A percentile compares a stretch with the other conserved stretches of the same genome.
Conservation (phyloP, 495 filamentous ascomycete genomes). For the Aspergillus funiculosus region DNA sequence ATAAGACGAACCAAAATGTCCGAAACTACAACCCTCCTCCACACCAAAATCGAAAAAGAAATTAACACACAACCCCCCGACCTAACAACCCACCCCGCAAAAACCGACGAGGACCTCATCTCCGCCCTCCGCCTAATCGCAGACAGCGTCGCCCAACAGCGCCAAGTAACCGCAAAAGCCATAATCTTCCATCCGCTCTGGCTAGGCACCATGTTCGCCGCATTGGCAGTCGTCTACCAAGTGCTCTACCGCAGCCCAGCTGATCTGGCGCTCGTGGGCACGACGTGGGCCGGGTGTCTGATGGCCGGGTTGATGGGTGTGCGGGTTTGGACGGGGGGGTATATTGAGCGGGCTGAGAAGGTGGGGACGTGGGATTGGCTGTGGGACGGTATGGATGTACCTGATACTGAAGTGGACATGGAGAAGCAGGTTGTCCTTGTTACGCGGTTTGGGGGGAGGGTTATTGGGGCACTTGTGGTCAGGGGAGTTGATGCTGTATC, state of each 20-base stretch:
- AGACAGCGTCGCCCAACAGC: slow-evolving; percentile 59
- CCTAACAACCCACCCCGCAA: slow-evolving; percentile 19
- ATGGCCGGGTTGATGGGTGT: slow-evolving; percentile 42
- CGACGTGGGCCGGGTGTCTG: slow-evolving; percentile 36
- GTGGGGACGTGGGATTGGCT: slow-evolving; percentile 44
- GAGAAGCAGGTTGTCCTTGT: slow-evolving; percentile 39
- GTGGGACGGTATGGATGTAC: too few species aligned
- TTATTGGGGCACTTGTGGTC: slow-evolving; percentile 53
- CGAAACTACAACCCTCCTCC: too few species aligned
- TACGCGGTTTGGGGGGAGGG: slow-evolving; percentile 48
- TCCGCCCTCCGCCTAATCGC: slow-evolving; percentile 48
- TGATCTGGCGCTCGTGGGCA: slow-evolving; percentile 12
- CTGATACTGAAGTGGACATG: background rate
- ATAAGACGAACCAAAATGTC: too few species aligned
- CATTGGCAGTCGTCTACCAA: slow-evolving; percentile 33
- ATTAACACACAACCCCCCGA: too few species aligned
- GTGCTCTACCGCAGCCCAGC: slow-evolving; percentile 36
- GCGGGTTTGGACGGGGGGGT: slow-evolving; percentile 36
- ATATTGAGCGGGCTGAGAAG: slow-evolving; percentile 48
- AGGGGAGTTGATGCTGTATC: too few species aligned
- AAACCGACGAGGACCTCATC: slow-evolving; percentile 31
- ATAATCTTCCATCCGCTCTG: slow-evolving; percentile 49
- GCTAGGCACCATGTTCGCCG: slow-evolving; percentile 30
- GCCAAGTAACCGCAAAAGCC: slow-evolving; percentile 45
- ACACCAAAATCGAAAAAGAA: too few species aligned